Evolutionary conservation across 1,139 yeast genomes (phyloP).

Genomic region (Saccharomyces hybrid): DNA sequence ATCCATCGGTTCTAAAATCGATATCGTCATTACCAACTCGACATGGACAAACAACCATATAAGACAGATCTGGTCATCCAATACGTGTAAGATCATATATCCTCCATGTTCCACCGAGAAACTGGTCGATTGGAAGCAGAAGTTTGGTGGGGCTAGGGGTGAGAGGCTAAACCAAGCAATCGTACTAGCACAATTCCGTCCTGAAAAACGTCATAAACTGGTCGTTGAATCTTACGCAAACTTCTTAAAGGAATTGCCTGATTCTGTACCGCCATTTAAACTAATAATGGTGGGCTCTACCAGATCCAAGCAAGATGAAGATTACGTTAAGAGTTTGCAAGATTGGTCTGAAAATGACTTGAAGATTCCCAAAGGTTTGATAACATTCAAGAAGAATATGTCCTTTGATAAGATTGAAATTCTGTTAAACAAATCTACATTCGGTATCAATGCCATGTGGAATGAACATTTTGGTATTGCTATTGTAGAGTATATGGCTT

Average conservation of each 20-base stretch:
- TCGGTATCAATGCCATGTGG: slow-evolving; percentile 97
- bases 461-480: slow-evolving; percentile 98
- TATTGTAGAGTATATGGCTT: slow-evolving; percentile 85
- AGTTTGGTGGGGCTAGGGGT: neutral
- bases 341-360: slow-evolving; percentile 38
- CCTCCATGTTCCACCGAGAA: slow-evolving; percentile 82
- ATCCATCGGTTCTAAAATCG: slow-evolving; percentile 58
- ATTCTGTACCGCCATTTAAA: slow-evolving; percentile 35
- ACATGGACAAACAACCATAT: slow-evolving; percentile 88
- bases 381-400: slow-evolving; percentile 70
- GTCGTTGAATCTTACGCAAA: slow-evolving; percentile 55
- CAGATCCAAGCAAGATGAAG: slow-evolving; percentile 59
- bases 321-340: slow-evolving; percentile 47
- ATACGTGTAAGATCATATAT: slow-evolving; percentile 44
- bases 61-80: slow-evolving; percentile 46
- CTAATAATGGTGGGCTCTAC: slow-evolving; percentile 80
- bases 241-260: slow-evolving; percentile 30
- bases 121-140: slow-evolving; percentile 38
- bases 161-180: slow-evolving; percentile 43
- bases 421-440: slow-evolving; percentile 51
- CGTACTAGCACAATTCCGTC: slow-evolving; percentile 88
- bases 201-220: slow-evolving; percentile 84
- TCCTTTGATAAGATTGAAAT: slow-evolving; percentile 55
- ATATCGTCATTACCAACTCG: slow-evolving; percentile 69
- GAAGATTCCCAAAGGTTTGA: slow-evolving; percentile 40